Percentiles rank a stretch among this genome's conserved stretches.
These are phyloP conservation scores for Protoeuglena noctilucae DNA, from an alignment of 139 green algal species.

Conservation along the genomic window DNA sequence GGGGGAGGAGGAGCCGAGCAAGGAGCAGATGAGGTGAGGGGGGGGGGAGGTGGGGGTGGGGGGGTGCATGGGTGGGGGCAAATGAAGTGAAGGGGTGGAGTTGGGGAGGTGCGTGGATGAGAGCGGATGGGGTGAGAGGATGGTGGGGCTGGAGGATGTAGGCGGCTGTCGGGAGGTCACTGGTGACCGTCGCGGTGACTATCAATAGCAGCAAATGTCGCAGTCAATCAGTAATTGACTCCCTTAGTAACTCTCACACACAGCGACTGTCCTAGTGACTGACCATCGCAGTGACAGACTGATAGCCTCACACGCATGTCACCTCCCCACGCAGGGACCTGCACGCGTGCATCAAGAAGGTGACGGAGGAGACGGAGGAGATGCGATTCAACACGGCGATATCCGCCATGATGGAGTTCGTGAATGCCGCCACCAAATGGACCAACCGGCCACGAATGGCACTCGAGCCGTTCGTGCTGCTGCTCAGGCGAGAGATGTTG, in stretches of 20 bases:
- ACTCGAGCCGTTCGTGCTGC: conserved; percentile 69
- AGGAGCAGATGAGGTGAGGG: conserved; percentile 68
- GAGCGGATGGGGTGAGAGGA: no score
- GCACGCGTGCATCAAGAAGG: conserved; percentile 22
- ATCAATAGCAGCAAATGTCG: no score
- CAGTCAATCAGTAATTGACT: no score
- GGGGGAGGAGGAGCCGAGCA: conserved; percentile 29
- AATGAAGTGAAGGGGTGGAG: no score
- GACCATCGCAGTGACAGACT: no score
- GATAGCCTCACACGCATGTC: no score
- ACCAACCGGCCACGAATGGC: conserved; percentile 22
- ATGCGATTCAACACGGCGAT: conserved; percentile 98
- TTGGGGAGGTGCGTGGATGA: no score
- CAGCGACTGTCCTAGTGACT: no score
- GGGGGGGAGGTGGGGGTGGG: neutral
- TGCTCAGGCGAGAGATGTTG: no score
- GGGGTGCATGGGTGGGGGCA: neutral
- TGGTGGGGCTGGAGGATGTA: no score
- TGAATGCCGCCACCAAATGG: conserved; percentile 84
- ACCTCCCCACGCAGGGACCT: no score
- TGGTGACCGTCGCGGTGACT: neutral
- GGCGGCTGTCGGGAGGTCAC: neutral
- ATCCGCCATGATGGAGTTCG: conserved; percentile 97
- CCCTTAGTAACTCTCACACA: no score
- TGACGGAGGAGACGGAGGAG: conserved; percentile 84